A percentile compares a stretch with the other conserved stretches of the same genome.
Conservation (phyloP, 2,329 filamentous ascomycete genomes). For the Calonectria pauciramosa region DNA sequence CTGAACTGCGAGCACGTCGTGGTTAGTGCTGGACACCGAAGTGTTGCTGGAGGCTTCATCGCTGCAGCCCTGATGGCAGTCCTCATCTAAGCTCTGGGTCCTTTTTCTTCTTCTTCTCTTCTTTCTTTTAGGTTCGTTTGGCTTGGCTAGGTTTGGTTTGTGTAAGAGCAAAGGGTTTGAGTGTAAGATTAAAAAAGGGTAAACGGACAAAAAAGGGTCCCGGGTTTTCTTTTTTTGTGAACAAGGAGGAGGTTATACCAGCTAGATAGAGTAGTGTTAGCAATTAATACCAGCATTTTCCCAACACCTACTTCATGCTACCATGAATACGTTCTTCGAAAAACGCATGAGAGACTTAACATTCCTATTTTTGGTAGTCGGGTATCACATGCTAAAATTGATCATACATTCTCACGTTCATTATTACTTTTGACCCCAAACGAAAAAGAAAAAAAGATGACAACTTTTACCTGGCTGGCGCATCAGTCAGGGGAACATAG, state of each 20-base stretch:
- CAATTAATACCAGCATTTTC: not conserved
- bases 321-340: not conserved
- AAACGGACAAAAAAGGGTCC: not conserved
- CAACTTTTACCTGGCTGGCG: constrained; percentile 57
- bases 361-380: not conserved
- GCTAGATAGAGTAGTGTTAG: not conserved
- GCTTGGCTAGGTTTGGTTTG: not conserved
- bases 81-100: not conserved
- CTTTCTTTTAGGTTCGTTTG: not conserved
- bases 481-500: constrained; percentile 84
- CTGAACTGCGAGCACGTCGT: not conserved
- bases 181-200: not conserved
- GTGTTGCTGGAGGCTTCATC: not conserved
- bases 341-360: not conserved
- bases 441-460: too few species aligned
- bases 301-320: not conserved
- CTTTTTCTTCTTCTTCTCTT: not conserved
- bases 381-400: constrained; percentile 23
- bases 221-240: not conserved
- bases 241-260: not conserved
- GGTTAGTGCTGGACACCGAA: not conserved
- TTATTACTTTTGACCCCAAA: not conserved
- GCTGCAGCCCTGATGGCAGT: not conserved
- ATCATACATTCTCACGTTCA: not conserved
- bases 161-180: not conserved